A percentile compares a stretch with the other conserved stretches of the same genome.
Conservation (phyloP, 345 rosid genomes). For the Brassica carinata region DNA sequence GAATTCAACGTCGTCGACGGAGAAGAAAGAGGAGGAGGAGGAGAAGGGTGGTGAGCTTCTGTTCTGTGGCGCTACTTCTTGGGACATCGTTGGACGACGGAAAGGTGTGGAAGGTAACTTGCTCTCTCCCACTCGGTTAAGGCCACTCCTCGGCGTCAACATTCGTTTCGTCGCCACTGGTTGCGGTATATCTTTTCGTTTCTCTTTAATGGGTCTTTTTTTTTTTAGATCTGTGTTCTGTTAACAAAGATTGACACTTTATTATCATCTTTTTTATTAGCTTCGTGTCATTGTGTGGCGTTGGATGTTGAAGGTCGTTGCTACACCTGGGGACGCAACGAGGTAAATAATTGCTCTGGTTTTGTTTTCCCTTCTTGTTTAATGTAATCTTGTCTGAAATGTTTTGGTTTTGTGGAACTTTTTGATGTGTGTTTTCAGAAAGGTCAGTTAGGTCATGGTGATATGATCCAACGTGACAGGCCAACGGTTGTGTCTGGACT, state of each 20-base stretch:
- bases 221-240: conserved; percentile 5
- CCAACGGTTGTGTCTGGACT: conserved; percentile 93
- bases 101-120: conserved; percentile 78
- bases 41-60: conserved; percentile 85
- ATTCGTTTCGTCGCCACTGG: conserved; percentile 91
- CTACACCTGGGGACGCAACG: conserved; percentile 98
- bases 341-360: conserved; percentile 45
- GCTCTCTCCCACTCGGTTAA: conserved; percentile 85
- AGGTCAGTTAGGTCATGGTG: conserved; percentile 98
- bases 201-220: background rate
- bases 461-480: conserved; percentile 81
- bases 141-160: conserved; percentile 77
- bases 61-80: conserved; percentile 84
- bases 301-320: conserved; percentile 95
- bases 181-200: conserved; percentile 49
- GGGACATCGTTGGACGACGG: conserved; percentile 72
- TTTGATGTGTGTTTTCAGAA: conserved; percentile 55
- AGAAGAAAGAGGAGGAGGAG: conserved; percentile 52
- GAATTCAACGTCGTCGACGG: conserved; percentile 36
- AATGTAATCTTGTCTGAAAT: no score
- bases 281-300: conserved; percentile 95
- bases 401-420: background rate
- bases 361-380: no score
- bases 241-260: conserved; percentile 2
- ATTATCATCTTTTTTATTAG: conserved; percentile 37